These are phyloP conservation scores for Pleurostoma richardsiae DNA, from an alignment of 2,329 filamentous ascomycete genomes.

Conservation along the genomic window DNA sequence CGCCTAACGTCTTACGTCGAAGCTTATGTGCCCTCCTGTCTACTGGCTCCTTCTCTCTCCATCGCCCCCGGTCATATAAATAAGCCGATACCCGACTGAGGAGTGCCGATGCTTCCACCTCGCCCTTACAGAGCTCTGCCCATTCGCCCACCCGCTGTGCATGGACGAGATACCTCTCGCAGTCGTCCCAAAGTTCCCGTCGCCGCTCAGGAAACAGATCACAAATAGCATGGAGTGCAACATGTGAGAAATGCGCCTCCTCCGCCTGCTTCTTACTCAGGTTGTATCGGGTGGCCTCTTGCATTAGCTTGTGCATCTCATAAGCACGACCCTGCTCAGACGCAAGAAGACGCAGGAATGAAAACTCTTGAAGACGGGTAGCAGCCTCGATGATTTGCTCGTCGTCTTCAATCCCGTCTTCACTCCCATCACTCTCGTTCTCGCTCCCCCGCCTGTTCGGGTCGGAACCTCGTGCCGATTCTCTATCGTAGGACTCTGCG, in stretches of 20 bases:
- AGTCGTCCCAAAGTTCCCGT: constrained; percentile 13
- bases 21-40: constrained; percentile 7
- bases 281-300: constrained; percentile 17
- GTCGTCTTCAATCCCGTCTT: neutral
- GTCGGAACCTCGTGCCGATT: too few species aligned
- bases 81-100: constrained; percentile 12
- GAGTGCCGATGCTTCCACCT: constrained; percentile 7
- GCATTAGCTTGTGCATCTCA: constrained; percentile 24
- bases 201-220: constrained; percentile 12
- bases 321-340: constrained; percentile 10
- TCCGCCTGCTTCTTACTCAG: constrained; percentile 6
- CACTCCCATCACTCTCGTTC: neutral
- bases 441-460: too few species aligned
- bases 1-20: neutral
- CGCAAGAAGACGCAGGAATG: constrained; percentile 18
- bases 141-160: constrained; percentile 16
- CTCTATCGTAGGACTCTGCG: neutral
- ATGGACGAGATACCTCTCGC: constrained; percentile 21
- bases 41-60: constrained; percentile 16
- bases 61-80: constrained; percentile 15
- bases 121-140: constrained; percentile 13
- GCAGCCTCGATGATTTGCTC: constrained; percentile 10
- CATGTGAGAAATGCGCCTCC: constrained; percentile 13
- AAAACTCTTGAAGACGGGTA: constrained; percentile 23
- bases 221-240: constrained; percentile 14